Conservation (phyloP, 768 basidiomycete genomes). For the Gautieria morchelliformis region DNA sequence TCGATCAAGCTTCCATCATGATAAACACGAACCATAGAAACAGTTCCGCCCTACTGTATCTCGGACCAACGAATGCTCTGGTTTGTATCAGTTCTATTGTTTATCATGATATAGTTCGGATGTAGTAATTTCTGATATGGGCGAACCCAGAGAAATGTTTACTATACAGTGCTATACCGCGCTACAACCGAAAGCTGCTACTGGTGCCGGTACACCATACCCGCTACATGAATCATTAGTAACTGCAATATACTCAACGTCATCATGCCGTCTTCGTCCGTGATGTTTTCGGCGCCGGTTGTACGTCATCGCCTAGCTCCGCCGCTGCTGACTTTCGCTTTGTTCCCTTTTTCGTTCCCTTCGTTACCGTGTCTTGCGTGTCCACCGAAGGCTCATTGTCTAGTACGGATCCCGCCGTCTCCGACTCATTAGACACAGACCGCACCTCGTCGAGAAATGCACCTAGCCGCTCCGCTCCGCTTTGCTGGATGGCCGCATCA, state of each 20-base stretch:
- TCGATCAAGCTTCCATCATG: not conserved
- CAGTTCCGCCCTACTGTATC: not conserved
- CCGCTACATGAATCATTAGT: no score
- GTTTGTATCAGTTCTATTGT: no score
- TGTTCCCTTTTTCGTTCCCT: not conserved
- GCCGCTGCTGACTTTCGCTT: constrained; percentile 5
- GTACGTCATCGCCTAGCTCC: not conserved
- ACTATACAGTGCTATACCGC: no score
- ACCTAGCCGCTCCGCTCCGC: constrained; percentile 3
- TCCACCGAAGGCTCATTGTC: not conserved
- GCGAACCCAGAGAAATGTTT: no score
- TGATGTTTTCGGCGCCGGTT: not conserved
- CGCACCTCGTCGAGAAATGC: constrained; percentile 7
- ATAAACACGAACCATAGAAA: not conserved
- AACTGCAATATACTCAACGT: not conserved
- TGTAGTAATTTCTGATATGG: no score
- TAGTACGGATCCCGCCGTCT: not conserved
- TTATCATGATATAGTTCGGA: no score
- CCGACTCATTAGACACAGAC: constrained; percentile 7
- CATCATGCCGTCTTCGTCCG: constrained; percentile 1
- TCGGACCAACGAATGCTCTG: not conserved
- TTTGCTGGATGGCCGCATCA: not conserved
- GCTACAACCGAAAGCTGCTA: no score
- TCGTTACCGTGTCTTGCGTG: not conserved
- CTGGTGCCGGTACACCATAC: no score